Base-by-base conservation (phyloP, 2,329 filamentous ascomycete species). In the Stromatinia cepivora region DNA sequence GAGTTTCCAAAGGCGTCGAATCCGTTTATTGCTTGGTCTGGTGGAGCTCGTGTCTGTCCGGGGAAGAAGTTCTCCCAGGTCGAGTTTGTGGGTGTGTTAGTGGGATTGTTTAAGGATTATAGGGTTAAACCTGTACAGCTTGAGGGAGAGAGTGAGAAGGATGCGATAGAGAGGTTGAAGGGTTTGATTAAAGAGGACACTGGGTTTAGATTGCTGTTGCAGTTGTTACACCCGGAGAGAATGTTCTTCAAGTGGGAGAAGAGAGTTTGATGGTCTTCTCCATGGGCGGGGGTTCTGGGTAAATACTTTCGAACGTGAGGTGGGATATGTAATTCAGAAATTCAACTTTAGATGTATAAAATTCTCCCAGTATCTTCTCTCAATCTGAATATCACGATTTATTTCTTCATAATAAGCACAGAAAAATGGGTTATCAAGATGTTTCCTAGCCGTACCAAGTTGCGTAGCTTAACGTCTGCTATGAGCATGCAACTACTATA, bases 21-120 rank as follows among this genome's bases (percentile, higher is more conserved):
- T 28, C 48, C 62, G 5, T 65, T 65, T 10, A 53, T 65, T 6
- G 46, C 48, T 11, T 65, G 62, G 48, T 65, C 62, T 31, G 48
- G 36, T 31, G 48, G n/a, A 22, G 34, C 36, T 7, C 11, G 62
- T 31, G 50, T 59, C 13, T 59, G 36, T 59, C 36, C 56, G 3
- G 36, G 56, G 8, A 28, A 25, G 2, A 59, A 59, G 3, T 59
- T 59, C 34, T 59, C 56, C 8, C 56, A 66, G 13, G 64, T 66
- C 1, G 64, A 66, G 6, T 66, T 58, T 36, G 64, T 66, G 15
- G 64, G 28, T 0, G 64, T 57, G 0, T 46, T 58, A 8, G 52
- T 50, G 15, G 52, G 46, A 1, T 34, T 66, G 1, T 57, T 66
- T 15, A 53, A 34, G 20, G 63, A 66, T 34, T 48, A 66, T 20